phyloP scores from a whole-genome alignment of 2,329 filamentous ascomycete species.

The Cordyceps cicadae region DNA sequence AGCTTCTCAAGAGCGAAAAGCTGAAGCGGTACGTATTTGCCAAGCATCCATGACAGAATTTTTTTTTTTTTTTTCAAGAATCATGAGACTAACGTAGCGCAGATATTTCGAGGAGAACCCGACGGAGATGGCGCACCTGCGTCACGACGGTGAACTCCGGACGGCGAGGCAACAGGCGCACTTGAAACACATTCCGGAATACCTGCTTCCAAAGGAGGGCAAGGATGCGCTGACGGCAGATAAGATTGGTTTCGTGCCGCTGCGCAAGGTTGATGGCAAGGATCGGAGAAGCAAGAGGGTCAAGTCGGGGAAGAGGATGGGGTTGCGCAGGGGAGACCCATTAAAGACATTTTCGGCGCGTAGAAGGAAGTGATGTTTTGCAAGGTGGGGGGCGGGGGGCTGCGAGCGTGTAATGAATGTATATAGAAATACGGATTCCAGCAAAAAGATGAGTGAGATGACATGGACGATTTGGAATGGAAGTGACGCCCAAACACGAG shows the following conservation, averaged over 20 bases:
- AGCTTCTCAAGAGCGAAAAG: constrained; percentile 89
- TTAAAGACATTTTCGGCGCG: constrained; percentile 78
- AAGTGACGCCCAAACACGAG: background rate
- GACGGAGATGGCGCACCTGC: constrained; percentile 73
- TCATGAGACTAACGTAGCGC: background rate
- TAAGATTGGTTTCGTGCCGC: constrained; percentile 69
- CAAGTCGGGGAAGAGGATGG: constrained; percentile 36
- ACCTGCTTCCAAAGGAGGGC: constrained; percentile 72
- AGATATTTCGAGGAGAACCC: constrained; percentile 95
- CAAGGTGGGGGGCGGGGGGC: too few relatives aligned
- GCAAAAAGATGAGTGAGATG: too few relatives aligned
- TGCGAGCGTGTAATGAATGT: background rate
- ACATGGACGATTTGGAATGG: background rate
- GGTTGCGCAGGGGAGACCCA: constrained; percentile 67
- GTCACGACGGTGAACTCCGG: constrained; percentile 82
- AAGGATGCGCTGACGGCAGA: constrained; percentile 59
- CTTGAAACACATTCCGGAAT: constrained; percentile 89
- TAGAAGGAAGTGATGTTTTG: constrained; percentile 31
- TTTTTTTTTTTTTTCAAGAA: too few relatives aligned
- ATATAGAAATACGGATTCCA: background rate
- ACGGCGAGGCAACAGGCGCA: constrained; percentile 80
- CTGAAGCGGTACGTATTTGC: constrained; percentile 53
- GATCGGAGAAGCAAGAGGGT: constrained; percentile 38
- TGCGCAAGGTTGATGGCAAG: constrained; percentile 47
- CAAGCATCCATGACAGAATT: too few relatives aligned